Evolutionary conservation across 1,139 yeast genomes (phyloP), one percentile per base, ranked within the genome.

Genomic region (Pichia cactophila): DNA sequence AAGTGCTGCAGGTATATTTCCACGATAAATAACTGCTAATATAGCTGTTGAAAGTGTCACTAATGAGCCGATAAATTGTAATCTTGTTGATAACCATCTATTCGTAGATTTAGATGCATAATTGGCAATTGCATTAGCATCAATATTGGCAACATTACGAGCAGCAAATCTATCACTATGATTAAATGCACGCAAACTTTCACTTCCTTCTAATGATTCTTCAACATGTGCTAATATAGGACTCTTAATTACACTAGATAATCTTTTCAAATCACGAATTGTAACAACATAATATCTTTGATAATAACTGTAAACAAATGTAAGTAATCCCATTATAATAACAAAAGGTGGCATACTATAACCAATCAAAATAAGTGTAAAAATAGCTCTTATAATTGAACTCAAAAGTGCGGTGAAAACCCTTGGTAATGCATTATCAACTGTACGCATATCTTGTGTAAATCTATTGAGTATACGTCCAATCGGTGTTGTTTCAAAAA

Each of bases 401-500:
- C 68, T 63, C 55, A 78, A 72, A 50, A 80, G 72, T 23, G 71
- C 68, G 9, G 70, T 61, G 54, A 78, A 70, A 0, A 73, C 68
- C 46, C 70, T 66, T 26, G 83, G 81, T 38, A 80, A 65, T 4
- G 68, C 65, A 45, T 71, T 70, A 62, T 86, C 94, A 51, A 85
- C 69, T 47, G 77, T 75, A 52, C 75, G 75, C 60, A 86, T 73
- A 63, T 86, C 95, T 54, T 83, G 77, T 17, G 90, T 80, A 60
- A 86, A 86, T 44, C 69, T 54, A 63, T 84, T 84, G 59, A 83
- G 71, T 41, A 84, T 72, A 66, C 92, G 74, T n/a, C 92, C 92
- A 54, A 81, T 72, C 35, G 92, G 92, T 0, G 90, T 84, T 1
- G 89, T 83, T 65, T 84, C 92, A 61, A 84, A 84, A 63, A 83